Evolutionary conservation across 805 yeast species (phyloP), one percentile per base, ranked within the genome.

Genomic region (Ogataea sp.): DNA sequence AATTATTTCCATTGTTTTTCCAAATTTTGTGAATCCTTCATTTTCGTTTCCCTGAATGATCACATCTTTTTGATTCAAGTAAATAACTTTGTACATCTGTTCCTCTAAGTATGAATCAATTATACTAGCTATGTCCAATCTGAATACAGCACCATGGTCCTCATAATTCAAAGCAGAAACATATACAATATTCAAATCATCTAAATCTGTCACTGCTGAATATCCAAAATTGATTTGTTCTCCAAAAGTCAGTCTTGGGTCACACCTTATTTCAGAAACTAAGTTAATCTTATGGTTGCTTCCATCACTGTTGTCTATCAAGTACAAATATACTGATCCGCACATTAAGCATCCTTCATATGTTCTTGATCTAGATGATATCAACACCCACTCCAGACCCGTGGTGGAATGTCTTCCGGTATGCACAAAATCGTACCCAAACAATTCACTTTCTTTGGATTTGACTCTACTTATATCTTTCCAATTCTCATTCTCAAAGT

Each of bases 121-220:
- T 16, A 50, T 24, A 1, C 26, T 26, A 8, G 31, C 28, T 37
- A 70, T 40, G 3, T 55, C 40, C 1, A 72, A 40, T 27, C 49
- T 47, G 69, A 77, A 78, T 3, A 78, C 55, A 0, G 70, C 68
- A 1, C 78, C 80, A 39, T 53, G 52, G 2, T 71, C 73, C 23
- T 51, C 50, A 15, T 42, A 24, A 33, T 33, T 33, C 16, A 6
- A 4, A 14, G 36, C 7, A 5, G 21, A 20, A 20, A 20, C 17
- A 32, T 20, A 32, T 7, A 32, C 27, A 4, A 10, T 20, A 14
- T 11, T n/a, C 16, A 11, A 23, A 23, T 21, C 27, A 32, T 30
- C 24, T 16, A 11, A 10, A 17, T 29, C 17, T 24, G 3, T 5
- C 13, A 11, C 20, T n/a, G 13, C 18, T 8, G 21, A 8, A 28